These are phyloP conservation scores for Lactifluus pinguis DNA, from an alignment of 768 basidiomycete species.

Conservation along the genomic window DNA sequence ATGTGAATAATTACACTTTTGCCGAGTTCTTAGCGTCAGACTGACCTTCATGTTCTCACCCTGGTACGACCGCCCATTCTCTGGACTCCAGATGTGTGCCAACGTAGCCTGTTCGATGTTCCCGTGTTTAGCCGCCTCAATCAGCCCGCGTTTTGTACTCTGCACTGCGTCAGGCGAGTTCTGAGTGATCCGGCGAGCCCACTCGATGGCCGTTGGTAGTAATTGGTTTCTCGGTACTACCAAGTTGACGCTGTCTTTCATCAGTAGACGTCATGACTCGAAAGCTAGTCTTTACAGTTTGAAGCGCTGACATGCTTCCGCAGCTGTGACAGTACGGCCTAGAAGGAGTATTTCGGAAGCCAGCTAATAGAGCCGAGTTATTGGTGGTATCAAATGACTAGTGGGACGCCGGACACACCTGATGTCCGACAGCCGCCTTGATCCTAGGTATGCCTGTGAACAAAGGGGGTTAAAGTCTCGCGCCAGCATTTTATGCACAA, in stretches of 20 bases:
- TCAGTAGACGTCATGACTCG: not conserved
- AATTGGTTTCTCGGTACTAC: conserved; percentile 50
- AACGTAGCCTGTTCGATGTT: conserved; percentile 43
- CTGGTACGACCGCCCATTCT: conserved; percentile 45
- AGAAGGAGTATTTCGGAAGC: not conserved
- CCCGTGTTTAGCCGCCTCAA: conserved; percentile 43
- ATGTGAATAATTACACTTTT: not conserved
- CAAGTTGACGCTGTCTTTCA: not conserved
- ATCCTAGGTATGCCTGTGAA: not conserved
- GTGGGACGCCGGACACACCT: not conserved
- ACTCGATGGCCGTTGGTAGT: conserved; percentile 38
- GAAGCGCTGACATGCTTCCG: not conserved
- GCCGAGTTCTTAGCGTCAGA: conserved; percentile 3
- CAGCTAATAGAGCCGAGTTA: not conserved
- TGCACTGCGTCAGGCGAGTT: conserved; percentile 71
- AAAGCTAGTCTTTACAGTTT: not conserved
- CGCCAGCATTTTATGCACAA: not conserved
- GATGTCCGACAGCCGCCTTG: not conserved
- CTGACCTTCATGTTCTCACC: conserved; percentile 65
- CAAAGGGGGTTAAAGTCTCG: not conserved
- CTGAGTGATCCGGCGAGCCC: conserved; percentile 37
- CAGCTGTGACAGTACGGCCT: not conserved
- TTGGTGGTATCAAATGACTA: not conserved
- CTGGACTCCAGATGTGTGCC: conserved; percentile 36
- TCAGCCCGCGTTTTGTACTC: conserved; percentile 60